Evolutionary conservation across 352 stramenopile species (phyloP).

Genomic region (Globisporangium takayamanum): DNA sequence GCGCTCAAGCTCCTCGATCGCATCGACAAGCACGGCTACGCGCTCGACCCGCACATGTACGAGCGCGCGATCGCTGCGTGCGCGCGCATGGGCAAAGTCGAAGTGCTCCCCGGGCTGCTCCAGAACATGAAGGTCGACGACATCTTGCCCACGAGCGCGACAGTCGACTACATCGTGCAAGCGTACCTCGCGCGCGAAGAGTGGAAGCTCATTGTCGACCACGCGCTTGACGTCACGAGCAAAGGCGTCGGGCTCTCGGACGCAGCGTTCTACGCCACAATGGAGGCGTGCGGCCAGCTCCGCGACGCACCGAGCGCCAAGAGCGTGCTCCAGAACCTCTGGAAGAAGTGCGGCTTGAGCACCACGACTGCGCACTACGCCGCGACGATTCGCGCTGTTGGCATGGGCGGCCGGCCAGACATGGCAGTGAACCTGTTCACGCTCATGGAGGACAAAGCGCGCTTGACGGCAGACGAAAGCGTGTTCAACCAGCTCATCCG

Average conservation of each 20-base stretch:
- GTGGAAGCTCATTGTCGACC: conserved; percentile 48
- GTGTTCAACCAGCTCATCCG: conserved; percentile 74
- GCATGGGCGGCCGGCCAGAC: conserved; percentile 51
- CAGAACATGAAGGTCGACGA: conserved; percentile 76
- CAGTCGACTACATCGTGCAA: conserved; percentile 78
- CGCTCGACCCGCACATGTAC: conserved; percentile 67
- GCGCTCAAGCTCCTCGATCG: conserved; percentile 68
- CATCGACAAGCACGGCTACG: conserved; percentile 48
- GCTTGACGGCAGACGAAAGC: conserved; percentile 33
- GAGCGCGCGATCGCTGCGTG: conserved; percentile 72
- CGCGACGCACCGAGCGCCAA: conserved; percentile 40
- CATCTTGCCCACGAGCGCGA: conserved; percentile 52
- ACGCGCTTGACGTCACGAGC: conserved; percentile 32
- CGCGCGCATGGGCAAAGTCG: conserved; percentile 74
- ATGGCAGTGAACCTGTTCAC: conserved; percentile 48
- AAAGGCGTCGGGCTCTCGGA: conserved; percentile 53
- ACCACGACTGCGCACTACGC: conserved; percentile 39
- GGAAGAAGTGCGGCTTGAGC: conserved; percentile 15
- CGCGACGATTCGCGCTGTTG: conserved; percentile 55
- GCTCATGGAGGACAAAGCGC: conserved; percentile 52
- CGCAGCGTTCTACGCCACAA: conserved; percentile 62
- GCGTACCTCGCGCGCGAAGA: conserved; percentile 66
- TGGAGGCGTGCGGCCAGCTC: conserved; percentile 65
- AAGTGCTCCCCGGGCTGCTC: conserved; percentile 63
- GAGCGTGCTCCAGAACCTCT: conserved; percentile 41